These are phyloP conservation scores for Deinandra increscens DNA, from an alignment of 129 eudicot species.

Conservation along the genomic window DNA sequence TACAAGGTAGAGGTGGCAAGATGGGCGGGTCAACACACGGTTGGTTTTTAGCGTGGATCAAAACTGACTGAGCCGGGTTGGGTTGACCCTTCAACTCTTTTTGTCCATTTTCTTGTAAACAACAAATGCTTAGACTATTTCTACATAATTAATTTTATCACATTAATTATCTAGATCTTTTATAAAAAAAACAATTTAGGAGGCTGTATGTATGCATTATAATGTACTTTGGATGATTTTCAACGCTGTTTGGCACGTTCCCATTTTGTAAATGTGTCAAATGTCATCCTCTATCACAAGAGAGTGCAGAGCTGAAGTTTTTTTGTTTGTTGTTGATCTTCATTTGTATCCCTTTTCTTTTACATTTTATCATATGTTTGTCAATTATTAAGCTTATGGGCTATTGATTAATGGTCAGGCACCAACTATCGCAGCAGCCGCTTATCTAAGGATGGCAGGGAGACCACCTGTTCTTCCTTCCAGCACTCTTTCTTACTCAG, in stretches of 20 bases:
- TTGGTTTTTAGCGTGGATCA: neutral
- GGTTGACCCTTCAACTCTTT: neutral
- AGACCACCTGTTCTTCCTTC: slow-evolving; percentile 98
- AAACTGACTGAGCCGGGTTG: neutral
- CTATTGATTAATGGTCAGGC: slow-evolving; percentile 49
- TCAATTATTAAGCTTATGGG: slow-evolving; percentile 18
- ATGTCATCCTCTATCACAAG: neutral
- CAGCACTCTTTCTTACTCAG: slow-evolving; percentile 79
- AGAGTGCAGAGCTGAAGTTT: neutral
- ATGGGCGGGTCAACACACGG: neutral
- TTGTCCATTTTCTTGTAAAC: neutral
- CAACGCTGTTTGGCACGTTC: neutral
- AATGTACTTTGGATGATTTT: neutral
- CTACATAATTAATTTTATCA: neutral
- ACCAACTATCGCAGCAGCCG: slow-evolving; percentile 94
- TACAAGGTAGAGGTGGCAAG: neutral
- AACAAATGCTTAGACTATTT: neutral
- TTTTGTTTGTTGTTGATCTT: neutral
- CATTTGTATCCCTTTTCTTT: neutral
- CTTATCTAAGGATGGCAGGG: slow-evolving; percentile 92
- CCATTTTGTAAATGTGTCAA: neutral
- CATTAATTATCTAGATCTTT: neutral
- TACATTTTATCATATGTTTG: neutral
- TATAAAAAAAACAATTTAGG: neutral
- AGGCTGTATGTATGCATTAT: neutral